Evolutionary conservation across 306 rosid genomes (phyloP).

Genomic region (Lathyrus aphaca): DNA sequence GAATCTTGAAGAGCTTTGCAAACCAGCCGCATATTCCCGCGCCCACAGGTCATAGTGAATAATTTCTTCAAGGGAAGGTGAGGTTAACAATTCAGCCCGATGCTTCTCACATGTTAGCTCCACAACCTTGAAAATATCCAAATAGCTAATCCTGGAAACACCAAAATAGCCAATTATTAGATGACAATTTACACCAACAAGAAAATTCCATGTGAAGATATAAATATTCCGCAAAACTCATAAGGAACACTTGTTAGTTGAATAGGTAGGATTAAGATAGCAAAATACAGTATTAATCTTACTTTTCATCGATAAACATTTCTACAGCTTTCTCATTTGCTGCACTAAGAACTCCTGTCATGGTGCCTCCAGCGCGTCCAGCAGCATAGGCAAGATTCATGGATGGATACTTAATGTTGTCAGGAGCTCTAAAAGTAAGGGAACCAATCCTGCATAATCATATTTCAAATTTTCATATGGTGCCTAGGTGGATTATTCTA

Average conservation of each 20-base stretch:
- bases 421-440: slow-evolving; percentile 86
- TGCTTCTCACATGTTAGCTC: slow-evolving; percentile 91
- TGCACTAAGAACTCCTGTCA: slow-evolving; percentile 99
- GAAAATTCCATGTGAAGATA: too few relatives aligned
- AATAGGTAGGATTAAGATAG: slow-evolving; percentile 5
- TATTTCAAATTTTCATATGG: slow-evolving; percentile 24
- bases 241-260: background rate
- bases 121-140: slow-evolving; percentile 92
- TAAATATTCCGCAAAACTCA: too few relatives aligned
- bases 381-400: slow-evolving; percentile 96
- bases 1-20: slow-evolving; percentile 51
- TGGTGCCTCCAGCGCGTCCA: slow-evolving; percentile 97
- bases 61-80: slow-evolving; percentile 95
- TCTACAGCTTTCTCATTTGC: slow-evolving; percentile 99
- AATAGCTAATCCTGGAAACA: slow-evolving; percentile 76
- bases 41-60: slow-evolving; percentile 93
- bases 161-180: slow-evolving; percentile 17
- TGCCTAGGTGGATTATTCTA: slow-evolving; percentile 13
- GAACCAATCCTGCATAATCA: slow-evolving; percentile 87
- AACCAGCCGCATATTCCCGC: slow-evolving; percentile 67
- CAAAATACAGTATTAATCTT: slow-evolving; percentile 35
- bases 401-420: slow-evolving; percentile 91
- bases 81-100: slow-evolving; percentile 57
- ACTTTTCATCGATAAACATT: slow-evolving; percentile 92
- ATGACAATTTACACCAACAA: background rate